Evolutionary conservation across 257 asterid species (phyloP).

Genomic region (Solanum raphanifolium): DNA sequence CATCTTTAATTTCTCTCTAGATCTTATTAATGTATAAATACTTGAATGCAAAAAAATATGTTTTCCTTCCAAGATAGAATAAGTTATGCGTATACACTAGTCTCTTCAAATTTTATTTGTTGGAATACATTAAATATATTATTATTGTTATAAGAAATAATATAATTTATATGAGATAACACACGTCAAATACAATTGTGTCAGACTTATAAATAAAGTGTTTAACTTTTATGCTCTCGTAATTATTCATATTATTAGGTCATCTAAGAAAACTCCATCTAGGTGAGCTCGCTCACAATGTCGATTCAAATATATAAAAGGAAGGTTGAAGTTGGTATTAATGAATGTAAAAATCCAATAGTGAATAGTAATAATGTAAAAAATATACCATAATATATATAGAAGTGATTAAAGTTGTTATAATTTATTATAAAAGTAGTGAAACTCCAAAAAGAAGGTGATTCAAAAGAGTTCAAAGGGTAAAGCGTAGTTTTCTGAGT

Average conservation of each 20-base stretch:
- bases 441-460: not conserved
- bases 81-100: not conserved
- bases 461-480: slow-evolving; percentile 4
- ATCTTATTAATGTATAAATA: not conserved
- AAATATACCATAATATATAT: too few species aligned
- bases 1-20: not conserved
- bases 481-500: slow-evolving; percentile 9
- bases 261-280: not conserved
- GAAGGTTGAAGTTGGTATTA: not conserved
- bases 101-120: too few species aligned
- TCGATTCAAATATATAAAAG: not conserved
- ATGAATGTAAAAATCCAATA: not conserved
- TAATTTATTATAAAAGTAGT: not conserved
- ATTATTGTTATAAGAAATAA: too few species aligned
- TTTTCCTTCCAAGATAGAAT: not conserved
- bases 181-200: not conserved
- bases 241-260: not conserved
- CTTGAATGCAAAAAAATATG: not conserved
- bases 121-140: not conserved
- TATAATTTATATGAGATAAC: not conserved
- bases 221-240: not conserved
- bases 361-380: not conserved
- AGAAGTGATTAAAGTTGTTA: too few species aligned
- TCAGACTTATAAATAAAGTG: not conserved
- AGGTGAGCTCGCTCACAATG: not conserved